Conservation (phyloP, 2,329 filamentous ascomycete genomes). For the Cercospora janseana region DNA sequence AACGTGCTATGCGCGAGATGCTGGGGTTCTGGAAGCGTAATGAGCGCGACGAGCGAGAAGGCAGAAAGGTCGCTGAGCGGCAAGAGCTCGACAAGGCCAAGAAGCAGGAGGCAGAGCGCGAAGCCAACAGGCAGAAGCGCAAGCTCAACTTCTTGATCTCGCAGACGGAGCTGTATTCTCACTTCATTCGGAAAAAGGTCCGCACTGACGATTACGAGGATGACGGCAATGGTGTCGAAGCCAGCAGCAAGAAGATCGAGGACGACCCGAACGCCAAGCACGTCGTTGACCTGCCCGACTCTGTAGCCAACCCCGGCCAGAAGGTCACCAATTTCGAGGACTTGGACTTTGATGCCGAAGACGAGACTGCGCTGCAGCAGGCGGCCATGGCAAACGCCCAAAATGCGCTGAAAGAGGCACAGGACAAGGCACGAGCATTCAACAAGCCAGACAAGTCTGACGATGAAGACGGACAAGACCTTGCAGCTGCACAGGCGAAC, state of each 20-base stretch:
- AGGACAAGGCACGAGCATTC: conserved; percentile 89
- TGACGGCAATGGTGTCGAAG: conserved; percentile 70
- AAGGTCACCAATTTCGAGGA: conserved; percentile 94
- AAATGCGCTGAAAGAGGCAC: conserved; percentile 89
- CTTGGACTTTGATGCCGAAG: conserved; percentile 91
- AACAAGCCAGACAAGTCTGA: conserved; percentile 61
- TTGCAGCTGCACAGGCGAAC: conserved; percentile 41
- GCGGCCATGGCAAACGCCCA: conserved; percentile 95
- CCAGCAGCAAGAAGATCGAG: conserved; percentile 51
- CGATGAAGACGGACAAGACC: conserved; percentile 51
- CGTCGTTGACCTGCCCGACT: conserved; percentile 50
- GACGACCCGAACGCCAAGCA: conserved; percentile 42
- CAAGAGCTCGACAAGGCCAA: conserved; percentile 96
- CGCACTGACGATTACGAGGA: conserved; percentile 94
- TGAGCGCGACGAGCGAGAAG: conserved; percentile 92
- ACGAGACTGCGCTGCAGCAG: conserved; percentile 75
- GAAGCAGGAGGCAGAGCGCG: conserved; percentile 93
- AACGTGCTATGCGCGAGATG: conserved; percentile 99
- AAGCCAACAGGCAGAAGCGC: conserved; percentile 94
- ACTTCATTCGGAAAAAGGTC: conserved; percentile 99
- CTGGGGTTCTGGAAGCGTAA: conserved; percentile 99
- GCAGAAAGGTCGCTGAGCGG: conserved; percentile 89
- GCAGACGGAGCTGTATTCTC: conserved; percentile 96
- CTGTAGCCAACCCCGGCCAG: conserved; percentile 51
- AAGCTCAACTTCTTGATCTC: conserved; percentile 99